These are phyloP conservation scores for Echium plantagineum DNA, from an alignment of 257 asterid species.

Conservation along the genomic window DNA sequence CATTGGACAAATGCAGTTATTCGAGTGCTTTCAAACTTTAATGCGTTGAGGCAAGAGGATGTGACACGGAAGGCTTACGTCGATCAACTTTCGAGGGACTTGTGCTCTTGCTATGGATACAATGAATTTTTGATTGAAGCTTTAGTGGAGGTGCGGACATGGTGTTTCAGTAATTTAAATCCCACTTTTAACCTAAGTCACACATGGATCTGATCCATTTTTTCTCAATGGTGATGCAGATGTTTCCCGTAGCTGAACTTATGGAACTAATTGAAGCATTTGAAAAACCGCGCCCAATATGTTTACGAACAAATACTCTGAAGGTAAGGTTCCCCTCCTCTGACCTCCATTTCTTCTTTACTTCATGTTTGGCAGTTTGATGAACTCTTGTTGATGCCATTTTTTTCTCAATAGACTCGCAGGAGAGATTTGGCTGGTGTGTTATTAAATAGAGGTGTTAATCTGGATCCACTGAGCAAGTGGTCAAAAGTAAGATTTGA, in stretches of 20 bases:
- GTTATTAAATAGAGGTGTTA: conserved; percentile 38
- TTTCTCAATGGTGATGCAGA: conserved; percentile 28
- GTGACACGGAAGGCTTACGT: conserved; percentile 61
- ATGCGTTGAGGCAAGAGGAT: conserved; percentile 64
- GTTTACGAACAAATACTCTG: too few relatives aligned
- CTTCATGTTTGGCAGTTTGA: too few relatives aligned
- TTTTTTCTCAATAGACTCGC: conserved; percentile 42
- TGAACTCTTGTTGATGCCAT: neutral
- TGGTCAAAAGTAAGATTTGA: conserved; percentile 80
- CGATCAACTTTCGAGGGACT: conserved; percentile 61
- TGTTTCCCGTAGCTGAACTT: conserved; percentile 80
- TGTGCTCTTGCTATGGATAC: conserved; percentile 74
- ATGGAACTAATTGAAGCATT: conserved; percentile 92
- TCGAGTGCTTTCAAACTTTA: conserved; percentile 70
- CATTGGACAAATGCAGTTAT: conserved; percentile 47
- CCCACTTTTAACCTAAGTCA: neutral
- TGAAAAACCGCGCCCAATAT: conserved; percentile 52
- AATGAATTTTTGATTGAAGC: conserved; percentile 72
- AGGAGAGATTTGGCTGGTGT: conserved; percentile 88
- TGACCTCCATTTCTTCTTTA: neutral
- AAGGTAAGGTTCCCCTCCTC: too few relatives aligned
- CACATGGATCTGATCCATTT: conserved; percentile 8
- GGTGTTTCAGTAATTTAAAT: conserved; percentile 1
- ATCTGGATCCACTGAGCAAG: conserved; percentile 87
- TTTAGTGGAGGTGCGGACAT: conserved; percentile 59